These are phyloP conservation scores for Datura wrightii DNA, from an alignment of 257 asterid genomes.

Conservation along the genomic window DNA sequence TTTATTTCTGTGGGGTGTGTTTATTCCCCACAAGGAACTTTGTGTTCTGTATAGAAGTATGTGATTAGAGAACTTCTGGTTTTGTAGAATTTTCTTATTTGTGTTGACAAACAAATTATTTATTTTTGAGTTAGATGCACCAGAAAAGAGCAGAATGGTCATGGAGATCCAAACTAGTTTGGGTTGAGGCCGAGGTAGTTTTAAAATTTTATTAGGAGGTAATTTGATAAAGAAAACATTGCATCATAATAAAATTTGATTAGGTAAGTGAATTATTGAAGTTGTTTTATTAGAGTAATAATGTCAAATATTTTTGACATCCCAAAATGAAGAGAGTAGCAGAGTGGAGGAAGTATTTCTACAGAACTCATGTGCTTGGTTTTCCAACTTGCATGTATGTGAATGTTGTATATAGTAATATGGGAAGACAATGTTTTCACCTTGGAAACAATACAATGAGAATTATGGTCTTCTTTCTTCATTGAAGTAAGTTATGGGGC, in stretches of 20 bases:
- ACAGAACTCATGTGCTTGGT: background rate
- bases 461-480: slow-evolving; percentile 13
- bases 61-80: too few species aligned
- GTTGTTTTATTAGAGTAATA: background rate
- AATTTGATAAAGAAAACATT: background rate
- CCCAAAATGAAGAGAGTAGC: background rate
- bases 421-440: background rate
- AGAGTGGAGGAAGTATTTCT: background rate
- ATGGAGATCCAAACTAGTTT: too few species aligned
- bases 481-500: background rate
- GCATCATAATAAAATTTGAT: background rate
- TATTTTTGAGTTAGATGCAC: too few species aligned
- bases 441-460: background rate
- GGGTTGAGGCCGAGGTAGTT: too few species aligned
- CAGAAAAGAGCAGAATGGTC: too few species aligned
- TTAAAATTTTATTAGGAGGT: background rate
- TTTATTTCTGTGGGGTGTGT: too few species aligned
- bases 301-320: background rate
- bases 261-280: background rate
- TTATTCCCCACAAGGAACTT: too few species aligned
- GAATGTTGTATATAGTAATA: background rate
- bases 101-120: too few species aligned
- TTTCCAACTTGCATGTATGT: background rate
- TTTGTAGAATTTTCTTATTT: too few species aligned
- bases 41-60: too few species aligned